phyloP scores from a whole-genome alignment of 148 eudicot genomes.

The Heliosperma pusillum region DNA sequence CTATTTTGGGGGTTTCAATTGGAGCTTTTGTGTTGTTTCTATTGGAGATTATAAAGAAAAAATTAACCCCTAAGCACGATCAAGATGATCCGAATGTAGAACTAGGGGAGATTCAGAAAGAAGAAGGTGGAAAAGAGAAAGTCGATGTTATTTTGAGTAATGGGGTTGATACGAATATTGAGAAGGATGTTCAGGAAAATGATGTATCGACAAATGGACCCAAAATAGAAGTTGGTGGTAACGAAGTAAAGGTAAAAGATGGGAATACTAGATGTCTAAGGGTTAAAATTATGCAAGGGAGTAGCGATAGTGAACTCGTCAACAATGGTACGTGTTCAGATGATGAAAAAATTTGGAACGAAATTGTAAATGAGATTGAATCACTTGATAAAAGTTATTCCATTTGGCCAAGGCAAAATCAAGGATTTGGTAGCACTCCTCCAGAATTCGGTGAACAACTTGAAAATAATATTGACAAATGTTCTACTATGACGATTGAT shows the following conservation, averaged over 20 bases:
- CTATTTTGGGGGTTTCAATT: not conserved
- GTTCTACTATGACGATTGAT: not conserved
- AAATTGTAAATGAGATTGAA: slow-evolving; percentile 25
- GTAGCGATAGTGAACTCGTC: not conserved
- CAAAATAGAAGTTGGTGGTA: not conserved
- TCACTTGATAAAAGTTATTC: slow-evolving; percentile 5
- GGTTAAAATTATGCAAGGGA: not conserved
- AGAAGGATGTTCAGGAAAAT: not conserved
- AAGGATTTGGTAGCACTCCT: not conserved
- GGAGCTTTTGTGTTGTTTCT: slow-evolving; percentile 10
- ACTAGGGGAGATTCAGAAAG: not conserved
- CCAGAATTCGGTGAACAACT: not conserved
- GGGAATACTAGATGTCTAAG: not conserved
- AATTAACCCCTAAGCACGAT: slow-evolving; percentile 5
- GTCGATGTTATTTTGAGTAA: not conserved
- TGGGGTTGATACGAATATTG: not conserved
- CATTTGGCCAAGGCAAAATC: not conserved
- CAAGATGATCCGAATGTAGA: not conserved
- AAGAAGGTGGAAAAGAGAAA: not conserved
- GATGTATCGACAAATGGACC: not conserved
- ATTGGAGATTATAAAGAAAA: slow-evolving; percentile 11
- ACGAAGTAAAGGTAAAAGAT: not conserved
- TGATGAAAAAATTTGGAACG: slow-evolving; percentile 14
- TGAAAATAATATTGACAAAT: slow-evolving; percentile 9
- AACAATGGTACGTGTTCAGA: slow-evolving; percentile 1